Percentiles rank a stretch among this genome's conserved stretches.
Evolutionary conservation across 306 rosid species (phyloP).

Genomic region (Vigna unguiculata): DNA sequence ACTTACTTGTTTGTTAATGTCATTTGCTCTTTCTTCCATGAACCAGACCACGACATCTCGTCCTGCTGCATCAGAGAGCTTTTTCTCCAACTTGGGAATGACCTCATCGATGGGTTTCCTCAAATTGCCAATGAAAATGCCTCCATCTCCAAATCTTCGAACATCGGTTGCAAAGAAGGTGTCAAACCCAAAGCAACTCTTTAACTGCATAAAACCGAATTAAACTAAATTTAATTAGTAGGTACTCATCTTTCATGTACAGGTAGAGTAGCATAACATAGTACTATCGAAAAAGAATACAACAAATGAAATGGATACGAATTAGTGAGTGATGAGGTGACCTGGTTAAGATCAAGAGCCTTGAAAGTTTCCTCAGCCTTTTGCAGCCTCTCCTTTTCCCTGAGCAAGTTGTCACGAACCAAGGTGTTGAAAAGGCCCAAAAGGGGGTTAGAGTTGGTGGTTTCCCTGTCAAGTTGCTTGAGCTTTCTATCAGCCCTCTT

Average conservation of each 20-base stretch:
- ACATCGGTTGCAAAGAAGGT: constrained; percentile 90
- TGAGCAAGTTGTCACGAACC: constrained; percentile 56
- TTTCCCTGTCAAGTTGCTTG: constrained; percentile 74
- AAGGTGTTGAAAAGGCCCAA: constrained; percentile 50
- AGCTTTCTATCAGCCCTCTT: constrained; percentile 87
- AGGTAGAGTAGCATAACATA: background rate
- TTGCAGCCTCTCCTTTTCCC: constrained; percentile 73
- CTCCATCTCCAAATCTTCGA: constrained; percentile 96
- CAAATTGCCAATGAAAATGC: constrained; percentile 88
- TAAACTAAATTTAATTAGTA: background rate
- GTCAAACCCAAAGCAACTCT: constrained; percentile 87
- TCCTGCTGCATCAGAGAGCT: constrained; percentile 82
- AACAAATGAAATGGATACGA: background rate
- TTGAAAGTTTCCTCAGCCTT: constrained; percentile 74
- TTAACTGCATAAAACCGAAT: constrained; percentile 56
- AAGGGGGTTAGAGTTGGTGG: constrained; percentile 58
- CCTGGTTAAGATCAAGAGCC: constrained; percentile 91
- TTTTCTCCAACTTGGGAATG: constrained; percentile 84
- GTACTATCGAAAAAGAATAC: background rate
- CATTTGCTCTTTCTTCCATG: constrained; percentile 85
- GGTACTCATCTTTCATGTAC: background rate
- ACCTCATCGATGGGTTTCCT: constrained; percentile 91
- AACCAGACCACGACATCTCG: constrained; percentile 88
- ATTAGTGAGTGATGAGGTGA: background rate
- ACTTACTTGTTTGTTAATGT: constrained; percentile 82